Conservation (phyloP, 75 land plant genomes). For the Larix kaempferi region DNA sequence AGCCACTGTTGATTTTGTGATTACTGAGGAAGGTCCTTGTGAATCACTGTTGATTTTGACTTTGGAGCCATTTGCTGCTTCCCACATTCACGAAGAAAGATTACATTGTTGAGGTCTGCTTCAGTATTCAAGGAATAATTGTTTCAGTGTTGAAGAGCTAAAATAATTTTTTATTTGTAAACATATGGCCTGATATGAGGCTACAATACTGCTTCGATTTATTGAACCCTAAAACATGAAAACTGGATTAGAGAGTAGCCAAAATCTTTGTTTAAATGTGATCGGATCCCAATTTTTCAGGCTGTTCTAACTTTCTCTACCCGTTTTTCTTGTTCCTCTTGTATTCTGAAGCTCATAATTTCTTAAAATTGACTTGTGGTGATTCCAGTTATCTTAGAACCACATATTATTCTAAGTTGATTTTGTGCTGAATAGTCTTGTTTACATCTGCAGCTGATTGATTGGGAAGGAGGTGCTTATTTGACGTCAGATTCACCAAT, state of each 20-base stretch:
- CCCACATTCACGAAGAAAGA: not conserved
- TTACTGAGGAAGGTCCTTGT: not conserved
- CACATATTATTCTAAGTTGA: not conserved
- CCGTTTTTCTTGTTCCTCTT: not conserved
- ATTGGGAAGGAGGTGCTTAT: constrained; percentile 91
- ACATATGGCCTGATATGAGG: not conserved
- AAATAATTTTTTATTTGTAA: not conserved
- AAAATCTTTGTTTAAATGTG: not conserved
- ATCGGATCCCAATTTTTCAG: not conserved
- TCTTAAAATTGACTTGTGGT: not conserved
- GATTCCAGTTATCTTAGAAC: not conserved
- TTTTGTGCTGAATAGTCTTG: not conserved
- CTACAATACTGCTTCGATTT: not conserved
- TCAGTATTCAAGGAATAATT: not conserved
- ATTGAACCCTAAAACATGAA: not conserved
- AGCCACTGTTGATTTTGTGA: not conserved
- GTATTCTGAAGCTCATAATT: not conserved
- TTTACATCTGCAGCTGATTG: constrained; percentile 51
- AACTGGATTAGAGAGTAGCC: not conserved
- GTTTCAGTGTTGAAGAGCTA: not conserved
- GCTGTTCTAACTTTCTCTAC: not conserved
- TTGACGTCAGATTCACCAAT: constrained; percentile 57
- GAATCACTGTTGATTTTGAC: not conserved
- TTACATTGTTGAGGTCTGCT: not conserved
- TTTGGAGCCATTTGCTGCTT: not conserved